Base-by-base conservation (phyloP, 2,329 filamentous ascomycete genomes). In the Colletotrichum sublineola region DNA sequence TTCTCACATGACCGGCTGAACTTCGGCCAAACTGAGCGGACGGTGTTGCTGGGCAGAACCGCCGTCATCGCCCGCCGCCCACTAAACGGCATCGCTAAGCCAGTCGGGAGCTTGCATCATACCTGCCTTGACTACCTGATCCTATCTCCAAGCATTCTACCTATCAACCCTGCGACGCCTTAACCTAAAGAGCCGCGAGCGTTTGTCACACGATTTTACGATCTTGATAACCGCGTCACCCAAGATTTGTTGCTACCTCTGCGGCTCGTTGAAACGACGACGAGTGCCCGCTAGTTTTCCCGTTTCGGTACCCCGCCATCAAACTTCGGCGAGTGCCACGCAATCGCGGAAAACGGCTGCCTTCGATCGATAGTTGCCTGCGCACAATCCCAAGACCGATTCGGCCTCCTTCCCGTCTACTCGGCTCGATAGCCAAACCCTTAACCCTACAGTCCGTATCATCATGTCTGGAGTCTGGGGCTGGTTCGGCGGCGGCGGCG, bases 401-500 rank as follows among this genome's bases (percentile, higher is more conserved):
- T 29, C 56, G 38, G 42, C 15, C 63, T 12, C 31, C 40, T 1
- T 56, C 42, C 48, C 46, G 64, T 44, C 14, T 14, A 50, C 15
- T 46, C 55, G 20, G n/a, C 46, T 20, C 57, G 29, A 57, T 67
- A 53, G 12, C 7, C 12, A 12, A 31, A 24, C 36, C 12, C 33
- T 56, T 66, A 52, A 57, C 64, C 66, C 31, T 67, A 63, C 63
- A 75, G 65, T 74, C 63, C 48, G 31, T 1, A 56, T 53, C 79
- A 86, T 78, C 75, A 92, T 91, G 90, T 91, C 86, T 75, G 86
- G 86, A 75, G 89, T 93, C 84, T 94, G 93, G 93, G 91, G 93
- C 85, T 98, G 95, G 94, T 97, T 98, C 82, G 95, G 96, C 84
- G 94, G 94, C 79, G 90, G 89, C 76, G 89, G 90, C 78, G 91